These are phyloP conservation scores for Alternaria sp. DNA, from an alignment of 2,329 filamentous ascomycete species.

Conservation along the genomic window DNA sequence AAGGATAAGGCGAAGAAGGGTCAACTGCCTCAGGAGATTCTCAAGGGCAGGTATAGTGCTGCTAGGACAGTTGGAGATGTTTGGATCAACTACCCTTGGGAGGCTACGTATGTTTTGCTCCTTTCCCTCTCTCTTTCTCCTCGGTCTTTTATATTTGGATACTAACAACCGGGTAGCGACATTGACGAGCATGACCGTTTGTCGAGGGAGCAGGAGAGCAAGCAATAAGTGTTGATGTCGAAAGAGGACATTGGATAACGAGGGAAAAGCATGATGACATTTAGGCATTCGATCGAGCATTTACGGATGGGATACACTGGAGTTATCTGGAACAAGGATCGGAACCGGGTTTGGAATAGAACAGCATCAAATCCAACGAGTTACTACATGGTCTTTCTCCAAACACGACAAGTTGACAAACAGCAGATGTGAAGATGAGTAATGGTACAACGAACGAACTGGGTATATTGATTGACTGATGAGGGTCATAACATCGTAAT, in stretches of 20 bases:
- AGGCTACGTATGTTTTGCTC: slow-evolving; percentile 70
- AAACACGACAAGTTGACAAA: background rate
- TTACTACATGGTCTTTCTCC: background rate
- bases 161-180: slow-evolving; percentile 60
- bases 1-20: slow-evolving; percentile 99
- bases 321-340: slow-evolving; percentile 3
- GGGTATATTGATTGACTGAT: slow-evolving; percentile 12
- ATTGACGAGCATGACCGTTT: slow-evolving; percentile 89
- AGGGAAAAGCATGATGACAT: slow-evolving; percentile 1
- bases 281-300: slow-evolving; percentile 7
- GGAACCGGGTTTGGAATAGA: background rate
- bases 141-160: background rate
- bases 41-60: slow-evolving; percentile 79
- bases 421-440: background rate
- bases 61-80: slow-evolving; percentile 89
- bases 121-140: background rate
- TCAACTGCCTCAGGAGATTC: slow-evolving; percentile 77
- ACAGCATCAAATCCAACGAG: background rate
- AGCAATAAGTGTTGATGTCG: slow-evolving; percentile 9
- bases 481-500: slow-evolving; percentile 28
- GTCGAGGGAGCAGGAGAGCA: slow-evolving; percentile 59
- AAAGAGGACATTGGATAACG: background rate
- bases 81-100: slow-evolving; percentile 99
- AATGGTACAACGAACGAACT: background rate
- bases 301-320: slow-evolving; percentile 8